phyloP scores from a whole-genome alignment of 2,329 filamentous ascomycete genomes.

The Aschersonia sp. region DNA sequence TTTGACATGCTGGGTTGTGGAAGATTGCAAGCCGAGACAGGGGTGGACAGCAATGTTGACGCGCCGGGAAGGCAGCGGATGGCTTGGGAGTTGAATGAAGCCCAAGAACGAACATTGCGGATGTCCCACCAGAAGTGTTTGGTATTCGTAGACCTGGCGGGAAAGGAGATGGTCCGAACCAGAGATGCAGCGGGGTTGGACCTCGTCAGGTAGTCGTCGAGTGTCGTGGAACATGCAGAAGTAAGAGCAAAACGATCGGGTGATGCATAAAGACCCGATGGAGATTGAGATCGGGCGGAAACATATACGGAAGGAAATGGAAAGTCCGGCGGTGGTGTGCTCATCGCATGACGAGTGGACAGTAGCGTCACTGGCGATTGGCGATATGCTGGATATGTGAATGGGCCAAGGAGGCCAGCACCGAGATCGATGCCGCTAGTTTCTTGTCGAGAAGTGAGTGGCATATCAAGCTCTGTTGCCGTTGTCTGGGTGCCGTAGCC shows the following conservation, averaged over 20 bases:
- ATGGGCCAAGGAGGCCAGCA: constrained; percentile 49
- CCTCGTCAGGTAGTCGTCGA: constrained; percentile 64
- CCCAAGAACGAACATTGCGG: constrained; percentile 75
- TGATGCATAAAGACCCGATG: constrained; percentile 23
- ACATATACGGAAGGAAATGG: constrained; percentile 27
- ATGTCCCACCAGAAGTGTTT: constrained; percentile 96
- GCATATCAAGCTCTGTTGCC: constrained; percentile 3
- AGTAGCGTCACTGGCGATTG: constrained; percentile 41
- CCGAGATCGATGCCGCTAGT: constrained; percentile 54
- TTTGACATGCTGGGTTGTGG: constrained; percentile 41
- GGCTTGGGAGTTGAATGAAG: constrained; percentile 57
- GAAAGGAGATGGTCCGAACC: constrained; percentile 65
- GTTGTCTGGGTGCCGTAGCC: constrained; percentile 1
- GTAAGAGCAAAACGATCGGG: constrained; percentile 22
- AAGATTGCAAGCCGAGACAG: constrained; percentile 47
- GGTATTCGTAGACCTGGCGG: constrained; percentile 48
- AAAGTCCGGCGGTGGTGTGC: constrained; percentile 18
- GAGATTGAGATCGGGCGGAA: constrained; percentile 29
- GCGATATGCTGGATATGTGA: constrained; percentile 74
- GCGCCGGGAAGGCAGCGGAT: constrained; percentile 63
- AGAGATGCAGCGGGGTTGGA: constrained; percentile 72
- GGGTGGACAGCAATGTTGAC: constrained; percentile 55
- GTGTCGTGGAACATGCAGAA: constrained; percentile 42
- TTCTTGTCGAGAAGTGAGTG: constrained; percentile 31
- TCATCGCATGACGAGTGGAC: constrained; percentile 6